Evolutionary conservation across 2,329 filamentous ascomycete genomes (phyloP), one percentile per base, ranked within the genome.

Genomic region (Fusarium sp.): DNA sequence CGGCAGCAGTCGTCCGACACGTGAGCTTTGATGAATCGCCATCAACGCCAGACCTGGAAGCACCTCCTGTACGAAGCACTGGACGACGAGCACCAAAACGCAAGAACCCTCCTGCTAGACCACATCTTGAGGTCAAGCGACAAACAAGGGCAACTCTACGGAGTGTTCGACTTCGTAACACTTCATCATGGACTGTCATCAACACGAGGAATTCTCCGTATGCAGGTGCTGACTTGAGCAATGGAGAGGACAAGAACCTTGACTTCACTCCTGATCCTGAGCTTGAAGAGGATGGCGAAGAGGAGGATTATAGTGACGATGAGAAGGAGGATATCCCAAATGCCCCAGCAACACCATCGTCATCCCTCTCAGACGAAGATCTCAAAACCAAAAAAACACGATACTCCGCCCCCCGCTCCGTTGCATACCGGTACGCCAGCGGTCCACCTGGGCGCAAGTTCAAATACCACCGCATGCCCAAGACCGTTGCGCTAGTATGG

Each of bases 401-500:
- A 12, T 79, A 78, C 60, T 67, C 72, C 0, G 43, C 58, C 23
- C 65, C 75, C 21, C 75, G 78, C 7, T 70, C 63, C 19, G 67
- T 63, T 1, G 68, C 50, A 3, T 60, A 56, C 21, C 78, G 74
- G 0, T 72, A 71, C 67, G 72, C 76, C 2, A 40, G 46, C 4
- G 78, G 78, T 0, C 75, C 75, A 0, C 52, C 69, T 0, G 50
- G 49, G 8, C 61, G 50, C 2, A 75, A 46, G 25, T 80, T 79
- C 50, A 65, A 60, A 46, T 80, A 72, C 60, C 53, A 66, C 28
- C 68, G 71, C 11, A 79, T 75, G 74, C 72, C 74, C 40, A 75
- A 78, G 44, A 76, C 71, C 0, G 76, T 79, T 0, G 59, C 63
- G 0, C 38, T 60, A 5, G 62, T 80, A 28, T 80, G 77, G 77